Percentiles rank a stretch among this genome's conserved stretches.
Evolutionary conservation across 306 rosid genomes (phyloP).

Genomic region (Psophocarpus tetragonolobus): DNA sequence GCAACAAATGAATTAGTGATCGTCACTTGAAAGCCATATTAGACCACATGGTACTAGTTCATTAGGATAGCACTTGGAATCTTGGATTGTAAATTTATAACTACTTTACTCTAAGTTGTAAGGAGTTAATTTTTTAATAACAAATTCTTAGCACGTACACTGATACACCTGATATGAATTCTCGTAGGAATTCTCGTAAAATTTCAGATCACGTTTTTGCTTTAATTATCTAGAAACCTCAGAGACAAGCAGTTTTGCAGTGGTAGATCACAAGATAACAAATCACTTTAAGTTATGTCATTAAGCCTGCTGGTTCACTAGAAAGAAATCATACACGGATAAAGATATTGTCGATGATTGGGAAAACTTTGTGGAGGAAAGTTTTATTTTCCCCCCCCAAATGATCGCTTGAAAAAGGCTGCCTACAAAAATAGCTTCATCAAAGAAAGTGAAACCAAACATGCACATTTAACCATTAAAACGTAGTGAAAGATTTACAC

Average conservation of each 20-base stretch:
- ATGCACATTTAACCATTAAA: neutral
- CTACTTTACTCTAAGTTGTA: neutral
- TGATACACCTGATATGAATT: neutral
- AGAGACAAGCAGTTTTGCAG: neutral
- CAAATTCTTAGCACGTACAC: neutral
- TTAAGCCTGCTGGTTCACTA: neutral
- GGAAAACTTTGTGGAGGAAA: neutral
- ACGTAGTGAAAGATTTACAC: neutral
- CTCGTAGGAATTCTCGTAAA: neutral
- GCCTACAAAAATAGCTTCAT: neutral
- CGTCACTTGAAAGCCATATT: neutral
- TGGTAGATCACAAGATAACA: neutral
- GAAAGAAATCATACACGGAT: neutral
- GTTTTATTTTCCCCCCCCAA: too few relatives aligned
- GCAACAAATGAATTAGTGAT: slow-evolving; percentile 26
- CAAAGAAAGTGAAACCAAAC: neutral
- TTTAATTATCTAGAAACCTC: neutral
- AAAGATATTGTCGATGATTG: neutral
- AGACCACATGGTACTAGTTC: neutral
- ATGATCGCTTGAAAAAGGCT: too few relatives aligned
- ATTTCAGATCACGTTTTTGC: neutral
- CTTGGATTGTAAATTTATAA: neutral
- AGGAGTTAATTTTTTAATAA: neutral
- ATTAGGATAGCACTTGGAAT: neutral
- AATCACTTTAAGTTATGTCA: neutral